Evolutionary conservation across 116 monocot species (phyloP), one percentile per base, ranked within the genome.

Genomic region (Papilionanthe hybrid): DNA sequence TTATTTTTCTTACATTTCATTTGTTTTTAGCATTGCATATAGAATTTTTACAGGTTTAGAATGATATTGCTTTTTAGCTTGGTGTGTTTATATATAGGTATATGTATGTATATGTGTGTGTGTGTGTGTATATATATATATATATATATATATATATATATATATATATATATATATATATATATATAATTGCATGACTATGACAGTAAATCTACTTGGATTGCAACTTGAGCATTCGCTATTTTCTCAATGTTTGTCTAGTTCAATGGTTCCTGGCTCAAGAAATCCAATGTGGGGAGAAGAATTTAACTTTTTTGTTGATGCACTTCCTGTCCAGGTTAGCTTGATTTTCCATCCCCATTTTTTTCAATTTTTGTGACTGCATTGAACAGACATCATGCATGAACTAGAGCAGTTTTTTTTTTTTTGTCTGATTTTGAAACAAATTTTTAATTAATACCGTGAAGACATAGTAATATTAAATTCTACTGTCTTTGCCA

Each of bases 261-360:
- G 98, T 82, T 98, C 98, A 43, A 98, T 98, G 98, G 90, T 98
- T 80, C 98, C 98, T 82, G 98, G 98, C 58, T 93, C 98, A 79
- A 94, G 98, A 89, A 98, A 98, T 87, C 98, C 98, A 76, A 90
- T 93, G 89, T 98, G 98, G 98, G 98, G 98, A 82, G 98, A 98
- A 81, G 94, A 93, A 86, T 98, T 98, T 43, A 86, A 98, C 79
- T 94, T 98, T 87, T 87, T 84, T 82, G 93, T 94, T 60, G 94
- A 94, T 58, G 77, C 63, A 79, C 98, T 98, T 86, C 98, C 98
- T 90, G 87, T 86, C 41, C 86, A 98, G 98, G 97, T 94, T 87
- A 83, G 83, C 75, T 83, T 83, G 81, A 47, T 80, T 53, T 73
- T 19, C 73, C 44, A 11, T 6, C 44, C 44, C n/a, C 20, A 43